phyloP scores from a whole-genome alignment of 192 early-diverging fungal genomes.

The Coemansia sp. region DNA sequence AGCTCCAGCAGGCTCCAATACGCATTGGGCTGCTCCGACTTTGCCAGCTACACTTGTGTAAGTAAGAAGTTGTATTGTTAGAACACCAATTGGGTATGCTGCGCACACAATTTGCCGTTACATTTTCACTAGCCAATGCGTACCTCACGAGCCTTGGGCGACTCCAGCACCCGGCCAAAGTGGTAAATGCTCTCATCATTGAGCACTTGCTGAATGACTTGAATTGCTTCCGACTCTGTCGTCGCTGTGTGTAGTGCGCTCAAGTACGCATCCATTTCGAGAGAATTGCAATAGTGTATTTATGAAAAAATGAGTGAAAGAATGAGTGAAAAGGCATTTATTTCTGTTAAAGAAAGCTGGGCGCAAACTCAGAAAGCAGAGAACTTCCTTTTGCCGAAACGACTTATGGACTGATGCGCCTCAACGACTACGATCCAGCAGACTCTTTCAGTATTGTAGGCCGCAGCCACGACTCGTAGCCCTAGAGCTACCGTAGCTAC shows the following conservation, averaged over 20 bases:
- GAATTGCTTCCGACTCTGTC: neutral
- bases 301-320: neutral
- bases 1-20: slow-evolving; percentile 33
- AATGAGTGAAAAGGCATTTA: no score
- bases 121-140: neutral
- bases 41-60: slow-evolving; percentile 20
- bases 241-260: neutral
- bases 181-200: slow-evolving; percentile 34
- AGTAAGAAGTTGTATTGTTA: neutral
- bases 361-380: no score
- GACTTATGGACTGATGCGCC: no score
- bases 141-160: slow-evolving; percentile 34
- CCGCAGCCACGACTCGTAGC: no score
- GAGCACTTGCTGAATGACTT: slow-evolving; percentile 23
- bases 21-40: slow-evolving; percentile 16
- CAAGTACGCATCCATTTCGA: slow-evolving; percentile 1
- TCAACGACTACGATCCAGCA: no score
- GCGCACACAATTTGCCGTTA: neutral
- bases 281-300: neutral
- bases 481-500: no score
- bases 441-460: no score
- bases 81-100: neutral
- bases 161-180: slow-evolving; percentile 37
- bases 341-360: no score
- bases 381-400: no score